A percentile compares a stretch with the other conserved stretches of the same genome.
phyloP scores from a whole-genome alignment of 306 rosid genomes.

The Abrus precatorius region DNA sequence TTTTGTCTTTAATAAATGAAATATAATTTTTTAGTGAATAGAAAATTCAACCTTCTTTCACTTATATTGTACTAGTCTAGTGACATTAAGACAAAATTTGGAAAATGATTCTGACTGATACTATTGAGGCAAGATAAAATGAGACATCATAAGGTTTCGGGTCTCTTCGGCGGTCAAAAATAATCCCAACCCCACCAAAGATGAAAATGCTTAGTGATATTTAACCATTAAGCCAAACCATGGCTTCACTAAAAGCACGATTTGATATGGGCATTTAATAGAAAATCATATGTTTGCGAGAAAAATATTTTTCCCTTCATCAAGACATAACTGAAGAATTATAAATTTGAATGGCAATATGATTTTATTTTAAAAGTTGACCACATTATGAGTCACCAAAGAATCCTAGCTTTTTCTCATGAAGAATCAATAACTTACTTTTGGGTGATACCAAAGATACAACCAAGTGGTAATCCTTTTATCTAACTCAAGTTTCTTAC shows the following conservation, averaged over 20 bases:
- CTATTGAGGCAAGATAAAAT: background rate
- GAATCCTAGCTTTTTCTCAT: conserved; percentile 9
- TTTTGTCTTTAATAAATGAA: conserved; percentile 17
- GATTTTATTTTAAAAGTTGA: conserved; percentile 7
- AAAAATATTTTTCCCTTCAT: background rate
- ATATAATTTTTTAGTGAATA: conserved; percentile 4
- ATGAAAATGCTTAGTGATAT: background rate
- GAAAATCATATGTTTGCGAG: background rate
- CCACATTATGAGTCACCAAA: conserved; percentile 33
- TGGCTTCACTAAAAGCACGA: background rate
- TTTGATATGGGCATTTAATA: background rate
- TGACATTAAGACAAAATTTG: background rate
- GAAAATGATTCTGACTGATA: background rate
- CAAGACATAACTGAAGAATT: background rate
- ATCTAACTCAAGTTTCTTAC: conserved; percentile 46
- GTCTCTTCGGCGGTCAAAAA: background rate
- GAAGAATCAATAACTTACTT: background rate
- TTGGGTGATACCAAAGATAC: conserved; percentile 29
- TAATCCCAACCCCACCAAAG: background rate
- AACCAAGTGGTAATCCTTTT: conserved; percentile 40
- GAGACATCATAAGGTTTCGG: background rate
- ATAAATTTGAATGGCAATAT: conserved; percentile 5
- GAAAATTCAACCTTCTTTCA: conserved; percentile 20
- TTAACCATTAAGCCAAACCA: background rate
- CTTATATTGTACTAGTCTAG: background rate